Evolutionary conservation across 2,329 filamentous ascomycete genomes (phyloP), one percentile per base, ranked within the genome.

Genomic region (Aspergillus viridinutans): DNA sequence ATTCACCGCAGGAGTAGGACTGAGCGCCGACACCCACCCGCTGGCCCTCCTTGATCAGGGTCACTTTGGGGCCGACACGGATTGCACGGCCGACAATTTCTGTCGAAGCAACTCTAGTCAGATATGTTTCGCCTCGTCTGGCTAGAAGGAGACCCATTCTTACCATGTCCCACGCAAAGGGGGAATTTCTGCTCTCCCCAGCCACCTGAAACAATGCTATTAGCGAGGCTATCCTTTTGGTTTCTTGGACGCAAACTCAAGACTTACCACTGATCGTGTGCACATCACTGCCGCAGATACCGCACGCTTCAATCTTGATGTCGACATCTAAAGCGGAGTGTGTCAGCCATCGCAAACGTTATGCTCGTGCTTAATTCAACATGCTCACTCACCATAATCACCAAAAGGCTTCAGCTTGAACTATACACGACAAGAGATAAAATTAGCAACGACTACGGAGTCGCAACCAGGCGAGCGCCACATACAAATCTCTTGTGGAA

Each of bases 351-450:
- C 12, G 12, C 32, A 35, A 35, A 35, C 32, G 12, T 17, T 17
- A 17, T 14, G 32, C 12, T 35, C 4, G 32, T 4, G 32, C 12
- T 17, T 29, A 29, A 17, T 26, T 42, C 26, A 29, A 6, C 26
- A 14, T n/a, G 23, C 5, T 3, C 42, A 52, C 68, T 57, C 62
- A 74, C 72, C 72, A 74, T 90, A 83, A 72, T 92, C 90, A 63
- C 88, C 90, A 72, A 95, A 95, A 20, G 89, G 89, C 79, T 95
- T 94, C 57, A 92, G 86, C 65, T 86, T 83, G 79, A 90, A 91
- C 79, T 92, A 74, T 49, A 57, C 14, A 29, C 23, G 40, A 49
- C n/a, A 29, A 49, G n/a, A 45, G 12, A 17, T 3, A 3, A 35
- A 38, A 38, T 38, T 7, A 38, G 32, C 32, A 38, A 14, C 32